phyloP scores from a whole-genome alignment of 2,329 filamentous ascomycete genomes.

The Aplosporella prunicola region DNA sequence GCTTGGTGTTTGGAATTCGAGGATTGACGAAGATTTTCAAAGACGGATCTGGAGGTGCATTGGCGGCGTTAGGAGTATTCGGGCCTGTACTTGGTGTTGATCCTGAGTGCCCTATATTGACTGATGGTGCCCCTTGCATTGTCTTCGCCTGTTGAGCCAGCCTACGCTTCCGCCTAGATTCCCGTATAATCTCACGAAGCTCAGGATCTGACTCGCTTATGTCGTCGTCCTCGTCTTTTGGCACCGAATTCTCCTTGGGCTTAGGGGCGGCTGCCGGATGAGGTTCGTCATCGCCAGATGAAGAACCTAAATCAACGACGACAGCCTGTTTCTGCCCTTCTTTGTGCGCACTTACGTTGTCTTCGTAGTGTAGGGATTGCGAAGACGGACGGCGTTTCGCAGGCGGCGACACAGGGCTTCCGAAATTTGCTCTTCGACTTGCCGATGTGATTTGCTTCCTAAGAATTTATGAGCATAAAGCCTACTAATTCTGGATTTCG shows the following conservation, averaged over 20 bases:
- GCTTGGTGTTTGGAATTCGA: slow-evolving; percentile 49
- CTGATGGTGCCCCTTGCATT: background rate
- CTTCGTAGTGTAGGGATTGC: no score
- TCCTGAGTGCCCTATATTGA: slow-evolving; percentile 1
- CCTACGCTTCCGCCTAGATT: slow-evolving; percentile 11
- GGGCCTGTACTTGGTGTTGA: background rate
- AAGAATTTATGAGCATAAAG: background rate
- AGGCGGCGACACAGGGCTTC: no score
- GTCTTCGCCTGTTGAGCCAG: background rate
- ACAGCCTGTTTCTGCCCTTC: background rate
- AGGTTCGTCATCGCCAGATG: background rate
- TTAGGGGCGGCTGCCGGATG: background rate
- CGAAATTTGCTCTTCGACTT: no score
- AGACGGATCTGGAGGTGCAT: slow-evolving; percentile 35
- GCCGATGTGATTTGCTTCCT: no score
- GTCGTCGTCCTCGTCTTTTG: slow-evolving; percentile 16
- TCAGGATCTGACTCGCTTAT: slow-evolving; percentile 24
- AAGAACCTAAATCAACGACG: slow-evolving; percentile 7
- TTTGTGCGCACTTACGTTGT: background rate
- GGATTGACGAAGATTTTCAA: slow-evolving; percentile 62
- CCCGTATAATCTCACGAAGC: slow-evolving; percentile 19
- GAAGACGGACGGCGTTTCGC: no score
- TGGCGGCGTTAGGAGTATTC: slow-evolving; percentile 10
- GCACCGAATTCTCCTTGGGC: no score
- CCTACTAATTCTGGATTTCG: no score